Evolutionary conservation across 108 stramenopile species (phyloP), one percentile per base, ranked within the genome.

Genomic region (Hondaea fermentalgiana): DNA sequence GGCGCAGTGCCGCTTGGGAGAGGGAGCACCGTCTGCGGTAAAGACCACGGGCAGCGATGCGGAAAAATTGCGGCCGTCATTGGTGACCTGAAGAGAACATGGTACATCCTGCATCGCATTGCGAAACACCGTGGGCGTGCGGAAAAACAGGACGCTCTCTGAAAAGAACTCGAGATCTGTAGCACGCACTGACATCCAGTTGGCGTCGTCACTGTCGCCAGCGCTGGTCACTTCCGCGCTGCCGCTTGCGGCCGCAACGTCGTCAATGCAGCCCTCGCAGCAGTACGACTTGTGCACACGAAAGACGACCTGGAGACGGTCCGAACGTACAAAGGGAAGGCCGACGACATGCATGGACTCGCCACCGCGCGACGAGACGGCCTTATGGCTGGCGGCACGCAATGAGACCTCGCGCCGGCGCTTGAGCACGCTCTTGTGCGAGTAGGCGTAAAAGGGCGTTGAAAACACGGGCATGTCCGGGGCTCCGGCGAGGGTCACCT

Each of bases 371-470:
- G 49, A 47, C 49, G 76, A 83, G 28, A 83, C 51, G 25, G 23
- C 45, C n/a, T 47, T 83, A 4, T 83, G 76, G 76, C 76, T 83
- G 28, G 51, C 49, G 0, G 76, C 76, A 23, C 76, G 76, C 19
- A 83, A 45, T 6, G 76, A 53, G n/a, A 83, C 76, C 76, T 83
- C 76, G 28, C 76, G 76, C 17, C 76, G 76, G 51, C 76, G 76
- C 76, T 83, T 83, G 49, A 83, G 51, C n/a, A 83, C 76, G 76
- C 76, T 83, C 76, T 83, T 83, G 76, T 83, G 76, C 23, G 49
- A 53, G 51, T 53, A 83, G 51, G 76, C 76, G 28, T 83, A 83
- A 23, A 83, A 83, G 0, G 76, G 76, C 19, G 76, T 83, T 0
- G 76, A 83, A 53, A 25, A 83, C 17, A 83, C 76, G 25, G 45